Evolutionary conservation across 1,284 basidiomycete species (phyloP).

Genomic region (Exobasidium rhododendri): DNA sequence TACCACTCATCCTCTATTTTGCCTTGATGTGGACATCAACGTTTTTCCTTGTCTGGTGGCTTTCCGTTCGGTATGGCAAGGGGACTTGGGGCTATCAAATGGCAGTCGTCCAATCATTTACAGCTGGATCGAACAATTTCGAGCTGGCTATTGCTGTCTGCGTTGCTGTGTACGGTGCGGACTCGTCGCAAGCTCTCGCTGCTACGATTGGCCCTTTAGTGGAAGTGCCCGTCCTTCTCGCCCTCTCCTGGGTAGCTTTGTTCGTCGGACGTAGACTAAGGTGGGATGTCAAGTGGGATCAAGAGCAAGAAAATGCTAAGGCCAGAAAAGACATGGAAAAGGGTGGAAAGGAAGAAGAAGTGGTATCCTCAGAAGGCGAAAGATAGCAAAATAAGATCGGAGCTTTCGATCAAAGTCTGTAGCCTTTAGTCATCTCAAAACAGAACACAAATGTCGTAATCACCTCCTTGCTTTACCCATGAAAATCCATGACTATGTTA

Average conservation of each 20-base stretch:
- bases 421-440: too few relatives aligned
- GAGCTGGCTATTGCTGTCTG: slow-evolving; percentile 74
- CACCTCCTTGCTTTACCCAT: too few relatives aligned
- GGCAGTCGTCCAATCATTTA: slow-evolving; percentile 58
- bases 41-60: slow-evolving; percentile 60
- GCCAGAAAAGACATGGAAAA: too few relatives aligned
- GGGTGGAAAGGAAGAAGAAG: too few relatives aligned
- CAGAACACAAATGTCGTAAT: too few relatives aligned
- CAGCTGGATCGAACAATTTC: slow-evolving; percentile 60
- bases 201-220: slow-evolving; percentile 46
- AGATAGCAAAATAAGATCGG: too few relatives aligned
- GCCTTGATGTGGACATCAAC: slow-evolving; percentile 70
- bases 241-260: slow-evolving; percentile 69
- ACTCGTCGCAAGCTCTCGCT: slow-evolving; percentile 32
- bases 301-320: too few relatives aligned
- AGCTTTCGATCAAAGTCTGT: too few relatives aligned
- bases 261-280: slow-evolving; percentile 59
- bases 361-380: too few relatives aligned
- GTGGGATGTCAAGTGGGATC: too few relatives aligned
- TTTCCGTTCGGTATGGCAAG: slow-evolving; percentile 33
- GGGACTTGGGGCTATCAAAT: slow-evolving; percentile 52
- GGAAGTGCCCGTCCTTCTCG: slow-evolving; percentile 67
- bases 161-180: slow-evolving; percentile 65
- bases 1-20: slow-evolving; percentile 73
- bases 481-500: too few relatives aligned